phyloP scores from a whole-genome alignment of 192 early-diverging fungal genomes.

The Linnemannia elongata region DNA sequence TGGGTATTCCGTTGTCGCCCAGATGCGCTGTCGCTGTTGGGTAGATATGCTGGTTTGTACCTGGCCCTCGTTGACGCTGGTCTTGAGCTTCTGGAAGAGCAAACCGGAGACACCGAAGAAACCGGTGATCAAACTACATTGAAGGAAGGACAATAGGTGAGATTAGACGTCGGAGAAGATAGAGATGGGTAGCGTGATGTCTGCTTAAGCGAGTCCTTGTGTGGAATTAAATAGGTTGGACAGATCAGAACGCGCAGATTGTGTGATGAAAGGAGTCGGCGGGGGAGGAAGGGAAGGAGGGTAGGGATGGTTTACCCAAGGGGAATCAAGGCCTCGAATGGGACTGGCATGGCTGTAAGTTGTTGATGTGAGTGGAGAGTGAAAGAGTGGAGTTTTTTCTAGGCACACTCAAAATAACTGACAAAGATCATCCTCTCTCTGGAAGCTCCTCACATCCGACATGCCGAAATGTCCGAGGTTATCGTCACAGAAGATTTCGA shows the following conservation, averaged over 20 bases:
- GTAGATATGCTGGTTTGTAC: constrained; percentile 36
- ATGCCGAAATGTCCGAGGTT: background rate
- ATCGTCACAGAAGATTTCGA: background rate
- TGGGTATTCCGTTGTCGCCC: background rate
- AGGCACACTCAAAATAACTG: background rate
- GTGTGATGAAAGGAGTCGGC: background rate
- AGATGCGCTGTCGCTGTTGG: background rate
- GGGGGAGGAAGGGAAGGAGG: background rate
- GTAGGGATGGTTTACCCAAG: constrained; percentile 59
- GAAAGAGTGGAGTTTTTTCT: constrained; percentile 1
- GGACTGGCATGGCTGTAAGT: constrained; percentile 75
- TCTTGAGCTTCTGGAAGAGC: constrained; percentile 69
- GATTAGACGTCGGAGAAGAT: background rate
- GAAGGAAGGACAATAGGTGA: background rate
- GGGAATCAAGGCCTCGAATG: constrained; percentile 83
- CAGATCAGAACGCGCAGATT: background rate
- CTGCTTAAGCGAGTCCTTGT: background rate
- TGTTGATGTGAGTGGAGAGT: constrained; percentile 19
- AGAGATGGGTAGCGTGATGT: background rate
- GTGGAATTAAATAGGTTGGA: background rate
- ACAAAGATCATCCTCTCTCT: background rate
- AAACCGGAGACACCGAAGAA: constrained; percentile 75
- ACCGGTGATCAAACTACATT: constrained; percentile 67
- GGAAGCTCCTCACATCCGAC: background rate
- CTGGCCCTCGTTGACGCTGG: constrained; percentile 75